These are phyloP conservation scores for Fraxinus latifolia DNA, from an alignment of 305 asterid species.

Conservation along the genomic window DNA sequence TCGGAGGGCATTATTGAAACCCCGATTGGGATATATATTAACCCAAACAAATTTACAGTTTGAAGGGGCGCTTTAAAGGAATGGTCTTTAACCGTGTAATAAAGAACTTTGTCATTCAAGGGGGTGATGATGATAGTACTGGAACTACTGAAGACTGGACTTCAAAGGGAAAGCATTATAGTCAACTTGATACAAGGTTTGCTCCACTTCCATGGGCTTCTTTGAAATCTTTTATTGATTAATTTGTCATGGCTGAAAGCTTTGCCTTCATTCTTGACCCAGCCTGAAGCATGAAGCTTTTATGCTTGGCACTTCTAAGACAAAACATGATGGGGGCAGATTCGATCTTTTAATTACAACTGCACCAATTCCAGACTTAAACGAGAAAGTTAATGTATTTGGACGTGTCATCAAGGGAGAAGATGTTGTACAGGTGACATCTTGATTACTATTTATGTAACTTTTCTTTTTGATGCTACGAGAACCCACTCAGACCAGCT, in stretches of 20 bases:
- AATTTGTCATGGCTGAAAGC: not conserved
- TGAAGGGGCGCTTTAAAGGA: slow-evolving; percentile 66
- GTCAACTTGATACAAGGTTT: slow-evolving; percentile 87
- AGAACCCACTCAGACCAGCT: not conserved
- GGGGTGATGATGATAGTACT: slow-evolving; percentile 61
- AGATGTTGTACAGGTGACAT: slow-evolving; percentile 59
- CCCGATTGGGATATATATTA: slow-evolving; percentile 3
- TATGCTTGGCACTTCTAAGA: slow-evolving; percentile 69
- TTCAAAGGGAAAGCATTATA: slow-evolving; percentile 73
- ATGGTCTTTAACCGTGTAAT: slow-evolving; percentile 81
- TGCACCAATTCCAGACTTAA: slow-evolving; percentile 69
- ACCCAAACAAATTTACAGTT: slow-evolving; percentile 47
- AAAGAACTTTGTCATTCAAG: slow-evolving; percentile 86
- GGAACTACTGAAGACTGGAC: slow-evolving; percentile 88
- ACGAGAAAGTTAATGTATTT: slow-evolving; percentile 55
- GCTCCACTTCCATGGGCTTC: slow-evolving; percentile 15
- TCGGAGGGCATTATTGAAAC: not conserved
- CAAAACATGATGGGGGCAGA: slow-evolving; percentile 39
- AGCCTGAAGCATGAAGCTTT: slow-evolving; percentile 52
- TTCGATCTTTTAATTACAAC: slow-evolving; percentile 62
- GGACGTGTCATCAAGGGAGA: slow-evolving; percentile 69
- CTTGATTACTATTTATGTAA: not conserved
- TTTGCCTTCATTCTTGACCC: not conserved
- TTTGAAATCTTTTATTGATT: not conserved
- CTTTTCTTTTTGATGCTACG: not conserved